Percentiles rank a stretch among this genome's conserved stretches.
Conservation (phyloP, 495 filamentous ascomycete genomes). For the Chaetomium fimeti region DNA sequence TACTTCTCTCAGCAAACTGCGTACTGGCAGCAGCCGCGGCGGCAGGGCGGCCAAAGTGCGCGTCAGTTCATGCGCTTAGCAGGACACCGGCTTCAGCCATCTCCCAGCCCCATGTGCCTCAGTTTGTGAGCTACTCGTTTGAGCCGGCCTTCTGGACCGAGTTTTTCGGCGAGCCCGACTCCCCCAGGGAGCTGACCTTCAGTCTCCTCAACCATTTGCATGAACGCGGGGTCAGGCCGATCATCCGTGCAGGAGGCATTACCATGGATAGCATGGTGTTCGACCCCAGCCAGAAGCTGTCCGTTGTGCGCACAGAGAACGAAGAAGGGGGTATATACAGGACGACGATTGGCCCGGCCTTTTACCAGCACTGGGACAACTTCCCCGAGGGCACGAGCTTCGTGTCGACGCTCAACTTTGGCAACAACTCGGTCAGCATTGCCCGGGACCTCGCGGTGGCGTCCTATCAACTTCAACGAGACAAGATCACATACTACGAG, state of each 20-base stretch:
- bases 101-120: constrained; percentile 25
- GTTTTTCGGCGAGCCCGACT: constrained; percentile 30
- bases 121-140: constrained; percentile 31
- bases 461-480: not conserved
- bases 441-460: not conserved
- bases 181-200: constrained; percentile 9
- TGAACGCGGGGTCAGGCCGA: not conserved
- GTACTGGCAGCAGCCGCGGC: not conserved
- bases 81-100: constrained; percentile 17
- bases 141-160: constrained; percentile 31
- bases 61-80: constrained; percentile 4
- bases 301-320: not conserved
- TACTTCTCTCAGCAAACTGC: not conserved
- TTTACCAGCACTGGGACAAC: not conserved
- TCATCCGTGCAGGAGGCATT: not conserved
- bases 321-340: not conserved
- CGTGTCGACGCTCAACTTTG: not conserved
- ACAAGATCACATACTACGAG: not conserved
- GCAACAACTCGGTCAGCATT: not conserved
- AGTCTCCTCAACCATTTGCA: not conserved
- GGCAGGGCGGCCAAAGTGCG: not conserved
- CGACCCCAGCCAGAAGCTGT: not conserved
- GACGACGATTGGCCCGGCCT: not conserved
- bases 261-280: not conserved
- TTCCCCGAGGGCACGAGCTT: not conserved